A percentile compares a stretch with the other conserved stretches of the same genome.
phyloP scores from a whole-genome alignment of 2,329 filamentous ascomycete species.

The Tolypocladium endophyticum region DNA sequence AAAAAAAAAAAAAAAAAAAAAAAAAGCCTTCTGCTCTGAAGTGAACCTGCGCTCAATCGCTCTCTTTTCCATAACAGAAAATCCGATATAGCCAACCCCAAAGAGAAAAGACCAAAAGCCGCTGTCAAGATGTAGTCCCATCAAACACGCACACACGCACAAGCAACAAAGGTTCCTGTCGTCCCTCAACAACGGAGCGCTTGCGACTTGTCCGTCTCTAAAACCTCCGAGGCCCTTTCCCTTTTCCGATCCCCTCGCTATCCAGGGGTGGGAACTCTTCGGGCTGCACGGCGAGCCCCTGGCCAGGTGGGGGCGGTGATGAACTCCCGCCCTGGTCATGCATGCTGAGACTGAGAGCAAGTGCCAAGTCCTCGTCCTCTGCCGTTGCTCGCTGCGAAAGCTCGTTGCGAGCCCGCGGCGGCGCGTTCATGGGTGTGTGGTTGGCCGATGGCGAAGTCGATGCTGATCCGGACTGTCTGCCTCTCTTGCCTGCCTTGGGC shows the following conservation, averaged over 20 bases:
- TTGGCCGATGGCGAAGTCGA: constrained; percentile 24
- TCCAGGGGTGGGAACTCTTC: constrained; percentile 31
- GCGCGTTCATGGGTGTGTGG: constrained; percentile 22
- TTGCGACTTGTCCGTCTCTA: constrained; percentile 5
- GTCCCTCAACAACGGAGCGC: background rate
- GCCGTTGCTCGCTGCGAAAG: constrained; percentile 9
- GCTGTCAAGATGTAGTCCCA: background rate
- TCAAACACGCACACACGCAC: background rate
- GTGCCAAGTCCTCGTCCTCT: constrained; percentile 46
- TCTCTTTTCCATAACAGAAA: background rate
- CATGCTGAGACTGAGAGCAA: constrained; percentile 50
- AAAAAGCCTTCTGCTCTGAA: background rate
- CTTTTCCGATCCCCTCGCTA: constrained; percentile 32
- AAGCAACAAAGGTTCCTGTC: background rate
- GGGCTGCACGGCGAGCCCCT: constrained; percentile 7
- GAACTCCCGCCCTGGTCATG: constrained; percentile 36
- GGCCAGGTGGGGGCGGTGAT: constrained; percentile 3
- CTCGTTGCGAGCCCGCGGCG: constrained; percentile 1
- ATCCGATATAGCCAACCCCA: too few species aligned
- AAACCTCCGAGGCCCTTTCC: constrained; percentile 23
- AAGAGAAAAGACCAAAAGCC: background rate
- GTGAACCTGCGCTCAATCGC: background rate
- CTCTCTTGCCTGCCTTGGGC: constrained; percentile 27
- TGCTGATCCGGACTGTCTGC: constrained; percentile 22
- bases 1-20: background rate